These are phyloP conservation scores for Pelargonium australe DNA, from an alignment of 441 rosid species.

Conservation along the genomic window DNA sequence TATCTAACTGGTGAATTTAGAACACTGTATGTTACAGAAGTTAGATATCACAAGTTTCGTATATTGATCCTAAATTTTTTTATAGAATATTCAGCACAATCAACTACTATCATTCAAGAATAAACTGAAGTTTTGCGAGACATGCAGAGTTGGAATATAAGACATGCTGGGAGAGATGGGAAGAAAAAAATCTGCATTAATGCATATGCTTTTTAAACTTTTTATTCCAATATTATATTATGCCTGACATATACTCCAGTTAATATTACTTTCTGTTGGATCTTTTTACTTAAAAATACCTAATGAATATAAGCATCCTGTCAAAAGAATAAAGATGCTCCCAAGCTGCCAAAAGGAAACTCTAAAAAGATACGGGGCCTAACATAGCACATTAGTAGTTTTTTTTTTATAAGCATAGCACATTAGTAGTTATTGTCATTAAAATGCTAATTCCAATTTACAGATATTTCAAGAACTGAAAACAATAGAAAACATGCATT, in stretches of 20 bases:
- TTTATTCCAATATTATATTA: background rate
- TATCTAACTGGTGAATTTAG: background rate
- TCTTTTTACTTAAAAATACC: background rate
- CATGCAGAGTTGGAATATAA: background rate
- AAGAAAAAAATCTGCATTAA: background rate
- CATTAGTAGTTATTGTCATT: background rate
- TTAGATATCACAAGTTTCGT: background rate
- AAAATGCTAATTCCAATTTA: background rate
- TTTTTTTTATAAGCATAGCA: too few relatives aligned
- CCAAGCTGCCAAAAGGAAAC: too few relatives aligned
- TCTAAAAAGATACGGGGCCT: too few relatives aligned
- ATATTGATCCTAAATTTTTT: background rate
- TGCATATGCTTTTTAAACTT: background rate
- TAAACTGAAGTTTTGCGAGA: background rate
- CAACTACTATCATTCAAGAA: slow-evolving; percentile 1
- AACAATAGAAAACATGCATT: background rate
- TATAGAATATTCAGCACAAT: background rate
- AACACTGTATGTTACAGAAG: background rate
- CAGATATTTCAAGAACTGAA: background rate
- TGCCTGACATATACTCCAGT: background rate
- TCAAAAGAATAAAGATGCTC: background rate
- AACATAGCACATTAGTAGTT: background rate
- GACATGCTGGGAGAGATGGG: background rate
- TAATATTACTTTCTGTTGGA: background rate
- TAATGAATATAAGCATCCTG: background rate